Percentiles rank a stretch among this genome's conserved stretches.
Evolutionary conservation across 169 alveolate species (phyloP).

Genomic region (Eimeria maxima): DNA sequence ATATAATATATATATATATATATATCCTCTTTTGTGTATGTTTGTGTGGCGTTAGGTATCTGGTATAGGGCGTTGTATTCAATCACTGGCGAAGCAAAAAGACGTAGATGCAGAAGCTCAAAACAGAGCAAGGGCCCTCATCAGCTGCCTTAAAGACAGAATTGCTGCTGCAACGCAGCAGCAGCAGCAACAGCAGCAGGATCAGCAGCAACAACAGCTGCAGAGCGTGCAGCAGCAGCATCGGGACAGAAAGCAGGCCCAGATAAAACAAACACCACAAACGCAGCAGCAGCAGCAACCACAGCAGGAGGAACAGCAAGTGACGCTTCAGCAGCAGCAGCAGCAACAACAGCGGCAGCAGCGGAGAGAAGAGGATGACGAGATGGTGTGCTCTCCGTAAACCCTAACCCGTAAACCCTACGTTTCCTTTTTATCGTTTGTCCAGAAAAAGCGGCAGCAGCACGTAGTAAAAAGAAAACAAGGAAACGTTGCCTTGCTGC

Average conservation of each 20-base stretch:
- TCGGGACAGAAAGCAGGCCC: too few species aligned
- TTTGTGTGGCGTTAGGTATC: neutral
- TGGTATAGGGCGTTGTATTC: constrained; percentile 7
- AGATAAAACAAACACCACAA: too few species aligned
- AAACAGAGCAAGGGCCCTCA: neutral
- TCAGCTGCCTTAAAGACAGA: neutral
- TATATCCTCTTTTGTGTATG: too few species aligned
- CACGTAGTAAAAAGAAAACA: too few species aligned
- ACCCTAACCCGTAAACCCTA: neutral
- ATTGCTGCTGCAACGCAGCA: constrained; percentile 37
- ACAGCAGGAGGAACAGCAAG: neutral
- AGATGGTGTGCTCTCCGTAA: neutral
- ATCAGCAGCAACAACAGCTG: constrained; percentile 20
- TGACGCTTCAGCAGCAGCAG: neutral
- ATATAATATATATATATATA: neutral
- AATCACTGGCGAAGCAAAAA: neutral
- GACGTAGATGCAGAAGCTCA: neutral
- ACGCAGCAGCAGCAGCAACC: constrained; percentile 1
- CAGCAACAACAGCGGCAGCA: too few species aligned
- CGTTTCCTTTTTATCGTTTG: too few species aligned
- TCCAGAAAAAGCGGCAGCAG: too few species aligned
- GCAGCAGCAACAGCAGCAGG: constrained; percentile 30
- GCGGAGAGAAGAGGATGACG: too few species aligned
- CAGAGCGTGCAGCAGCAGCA: too few species aligned
- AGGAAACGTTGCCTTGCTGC: too few species aligned